Evolutionary conservation across 2,329 filamentous ascomycete genomes (phyloP), one percentile per base, ranked within the genome.

Genomic region (Xylaria sp.): DNA sequence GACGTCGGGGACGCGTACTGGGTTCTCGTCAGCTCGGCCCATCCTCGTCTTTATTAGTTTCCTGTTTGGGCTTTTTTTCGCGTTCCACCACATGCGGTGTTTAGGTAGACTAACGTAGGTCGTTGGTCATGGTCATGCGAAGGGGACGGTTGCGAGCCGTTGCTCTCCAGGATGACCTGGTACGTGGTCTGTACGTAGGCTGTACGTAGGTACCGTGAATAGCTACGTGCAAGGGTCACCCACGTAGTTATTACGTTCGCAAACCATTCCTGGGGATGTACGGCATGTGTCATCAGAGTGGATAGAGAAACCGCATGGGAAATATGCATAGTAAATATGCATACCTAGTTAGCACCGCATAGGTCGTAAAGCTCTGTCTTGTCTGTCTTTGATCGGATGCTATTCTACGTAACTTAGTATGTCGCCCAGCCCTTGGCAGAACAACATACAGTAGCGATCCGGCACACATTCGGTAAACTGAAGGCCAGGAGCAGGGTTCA

Each of bases 1-100:
- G 23, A 43, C 55, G 28, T 60, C 50, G 55, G 55, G 20, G 53
- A 59, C 46, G 34, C 53, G 48, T 63, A 30, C 53, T 45, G 55
- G 32, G 55, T 39, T 45, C 55, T n/a, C 20, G 55, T 45, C 28
- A 56, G 62, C 61, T 58, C 13, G 28, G 20, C 34, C 45, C 36
- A 20, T 53, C 28, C 30, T 20, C 32, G 41, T 57, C 58, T 50
- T 46, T 57, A 60, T 67, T 67, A 60, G 61, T 67, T 67, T 65
- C 65, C 61, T 52, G 48, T 60, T 67, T 48, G 48, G 61, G 65
- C 23, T 34, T 36, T 67, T 55, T 41, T 34, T 59, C n/a, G 48
- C 55, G 55, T 58, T 43, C 36, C 55, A 58, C 55, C 15, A 58
- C 55, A 58, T 43, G 55, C 45, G 39, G 39, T 58, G 55, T 39